Evolutionary conservation across 257 asterid genomes (phyloP).

Genomic region (Misopates orontium): DNA sequence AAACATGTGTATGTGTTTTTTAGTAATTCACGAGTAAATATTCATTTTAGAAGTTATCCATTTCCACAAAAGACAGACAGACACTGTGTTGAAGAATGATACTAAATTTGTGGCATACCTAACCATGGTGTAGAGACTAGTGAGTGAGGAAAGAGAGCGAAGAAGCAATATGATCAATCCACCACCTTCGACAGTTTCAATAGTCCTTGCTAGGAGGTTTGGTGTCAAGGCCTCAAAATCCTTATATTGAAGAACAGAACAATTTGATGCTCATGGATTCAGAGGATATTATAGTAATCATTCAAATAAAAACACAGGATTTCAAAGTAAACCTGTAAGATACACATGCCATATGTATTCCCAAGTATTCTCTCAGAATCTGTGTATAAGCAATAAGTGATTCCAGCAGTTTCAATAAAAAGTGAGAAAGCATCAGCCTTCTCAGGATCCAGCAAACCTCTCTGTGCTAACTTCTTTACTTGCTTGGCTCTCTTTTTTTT

Average conservation of each 20-base stretch:
- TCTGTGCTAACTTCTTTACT: slow-evolving; percentile 40
- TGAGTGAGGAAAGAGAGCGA: slow-evolving; percentile 52
- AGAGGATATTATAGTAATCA: not conserved
- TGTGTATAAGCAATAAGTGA: slow-evolving; percentile 52
- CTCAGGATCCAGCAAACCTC: slow-evolving; percentile 46
- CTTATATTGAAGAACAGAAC: slow-evolving; percentile 21
- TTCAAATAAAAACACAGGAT: not conserved
- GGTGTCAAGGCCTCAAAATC: slow-evolving; percentile 72
- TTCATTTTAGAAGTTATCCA: too few relatives aligned
- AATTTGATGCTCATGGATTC: too few relatives aligned
- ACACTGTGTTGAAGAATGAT: not conserved
- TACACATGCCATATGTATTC: slow-evolving; percentile 65
- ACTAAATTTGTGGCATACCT: slow-evolving; percentile 31
- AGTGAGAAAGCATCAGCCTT: slow-evolving; percentile 50
- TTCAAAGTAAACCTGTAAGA: slow-evolving; percentile 33
- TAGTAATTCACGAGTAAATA: too few relatives aligned
- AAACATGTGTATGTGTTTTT: not conserved
- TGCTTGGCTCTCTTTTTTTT: slow-evolving; percentile 52
- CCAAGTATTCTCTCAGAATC: slow-evolving; percentile 65
- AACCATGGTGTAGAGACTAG: slow-evolving; percentile 59
- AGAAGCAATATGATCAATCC: slow-evolving; percentile 58
- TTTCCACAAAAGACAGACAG: not conserved
- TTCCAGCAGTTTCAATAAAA: slow-evolving; percentile 49
- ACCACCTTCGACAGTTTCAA: slow-evolving; percentile 74
- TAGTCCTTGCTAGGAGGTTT: slow-evolving; percentile 62